phyloP scores from a whole-genome alignment of 1,284 basidiomycete species.

The Porodaedalea pini region DNA sequence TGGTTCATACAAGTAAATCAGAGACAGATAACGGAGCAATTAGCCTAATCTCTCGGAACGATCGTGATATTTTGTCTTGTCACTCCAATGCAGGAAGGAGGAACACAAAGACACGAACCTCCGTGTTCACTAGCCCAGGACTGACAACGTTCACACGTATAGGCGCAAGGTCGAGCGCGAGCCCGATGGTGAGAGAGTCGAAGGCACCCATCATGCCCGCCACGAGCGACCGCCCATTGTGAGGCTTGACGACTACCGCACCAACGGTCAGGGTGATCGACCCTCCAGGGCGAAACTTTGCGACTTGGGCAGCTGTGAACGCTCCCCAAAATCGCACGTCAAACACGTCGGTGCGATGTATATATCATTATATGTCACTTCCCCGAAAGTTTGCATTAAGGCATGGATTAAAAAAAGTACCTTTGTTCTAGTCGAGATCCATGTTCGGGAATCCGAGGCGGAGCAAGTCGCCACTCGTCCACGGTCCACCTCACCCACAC shows the following conservation, averaged over 20 bases:
- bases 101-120: constrained; percentile 5
- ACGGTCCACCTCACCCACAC: constrained; percentile 23
- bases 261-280: constrained; percentile 23
- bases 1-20: no score
- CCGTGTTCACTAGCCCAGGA: constrained; percentile 22
- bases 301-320: constrained; percentile 20
- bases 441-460: constrained; percentile 16
- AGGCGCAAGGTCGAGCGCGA: constrained; percentile 26
- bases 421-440: constrained; percentile 16
- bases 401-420: no score
- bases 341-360: constrained; percentile 20
- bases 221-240: constrained; percentile 20
- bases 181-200: constrained; percentile 21
- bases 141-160: constrained; percentile 24
- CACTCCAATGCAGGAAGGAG: background rate
- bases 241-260: constrained; percentile 20
- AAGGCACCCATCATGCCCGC: constrained; percentile 23
- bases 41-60: no score
- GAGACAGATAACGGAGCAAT: no score
- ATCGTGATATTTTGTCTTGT: no score
- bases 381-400: no score
- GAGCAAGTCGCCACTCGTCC: constrained; percentile 21
- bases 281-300: constrained; percentile 19
- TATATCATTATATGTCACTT: background rate
- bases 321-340: constrained; percentile 26